Base-by-base conservation (phyloP, 257 asterid genomes). In the Plantago major region DNA sequence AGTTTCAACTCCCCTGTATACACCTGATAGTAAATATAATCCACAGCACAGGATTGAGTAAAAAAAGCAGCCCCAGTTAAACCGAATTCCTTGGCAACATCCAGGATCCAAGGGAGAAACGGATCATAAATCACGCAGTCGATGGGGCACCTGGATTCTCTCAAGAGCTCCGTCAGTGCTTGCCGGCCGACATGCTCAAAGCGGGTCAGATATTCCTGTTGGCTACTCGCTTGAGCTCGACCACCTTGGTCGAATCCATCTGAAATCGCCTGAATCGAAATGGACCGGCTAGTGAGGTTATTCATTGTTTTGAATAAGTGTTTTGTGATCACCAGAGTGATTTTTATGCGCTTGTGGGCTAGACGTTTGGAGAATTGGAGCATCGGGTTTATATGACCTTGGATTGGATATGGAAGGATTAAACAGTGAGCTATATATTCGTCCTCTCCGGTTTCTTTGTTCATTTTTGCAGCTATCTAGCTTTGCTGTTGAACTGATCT, bases 321-420 rank as follows among this genome's bases (percentile, higher is more conserved):
- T 10, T 37, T 42, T 0, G 77, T 74, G 3, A 71, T n/a, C 58
- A 58, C 77, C 11, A 76, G 30, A 0, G 86, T 77, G 73, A 72
- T 59, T 56, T 48, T 64, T 2, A 67, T 28, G 40, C 54, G 73
- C 17, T 59, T 52, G 76, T 43, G 15, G 12, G 49, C 51, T 38
- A 80, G 57, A 3, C 83, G 81, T 52, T 74, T 80, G 71, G 79
- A 60, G 65, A 80, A 77, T 43, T 80, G 83, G 58, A 74, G 75
- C 69, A 80, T 72, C 9, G 83, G 83, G 66, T 77, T 80, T 16
- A 77, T 57, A 70, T 81, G 86, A 50, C 86, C 82, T 70, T 81
- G 86, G 64, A 74, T 60, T 17, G 79, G 74, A 42, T 60, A 75
- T 14, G 81, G 67, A 1, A 81, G 38, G 22, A 75, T 51, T 40